phyloP scores from a whole-genome alignment of 1,284 basidiomycete species.

The Dichomitus squalens region DNA sequence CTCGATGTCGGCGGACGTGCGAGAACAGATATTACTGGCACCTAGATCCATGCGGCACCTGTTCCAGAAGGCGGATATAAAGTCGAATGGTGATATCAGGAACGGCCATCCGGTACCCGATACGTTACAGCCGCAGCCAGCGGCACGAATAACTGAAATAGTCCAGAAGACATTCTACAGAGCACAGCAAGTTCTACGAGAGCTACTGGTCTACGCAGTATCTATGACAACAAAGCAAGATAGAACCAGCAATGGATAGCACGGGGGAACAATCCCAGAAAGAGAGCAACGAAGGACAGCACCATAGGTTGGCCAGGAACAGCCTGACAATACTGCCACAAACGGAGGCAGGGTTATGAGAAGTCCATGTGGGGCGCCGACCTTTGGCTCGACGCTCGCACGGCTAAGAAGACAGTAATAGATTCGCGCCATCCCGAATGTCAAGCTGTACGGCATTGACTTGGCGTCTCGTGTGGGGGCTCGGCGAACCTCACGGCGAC shows the following conservation, averaged over 20 bases:
- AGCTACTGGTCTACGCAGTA: background rate
- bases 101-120: too few relatives aligned
- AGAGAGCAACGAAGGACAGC: background rate
- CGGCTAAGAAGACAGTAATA: too few relatives aligned
- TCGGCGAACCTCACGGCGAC: background rate
- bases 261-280: background rate
- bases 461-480: background rate
- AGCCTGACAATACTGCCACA: background rate
- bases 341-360: background rate
- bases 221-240: background rate
- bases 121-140: too few relatives aligned
- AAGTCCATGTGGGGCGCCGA: too few relatives aligned
- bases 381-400: background rate
- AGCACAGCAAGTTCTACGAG: background rate
- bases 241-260: too few relatives aligned
- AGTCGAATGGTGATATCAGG: too few relatives aligned
- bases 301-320: background rate
- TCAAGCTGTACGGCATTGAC: constrained; percentile 1
- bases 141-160: too few relatives aligned
- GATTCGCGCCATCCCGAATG: background rate
- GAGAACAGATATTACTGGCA: too few relatives aligned
- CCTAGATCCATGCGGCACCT: too few relatives aligned
- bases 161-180: background rate
- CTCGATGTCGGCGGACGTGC: too few relatives aligned
- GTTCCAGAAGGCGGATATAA: too few relatives aligned